Base-by-base conservation (phyloP, 495 filamentous ascomycete species). In the Penicillium crystallinum region DNA sequence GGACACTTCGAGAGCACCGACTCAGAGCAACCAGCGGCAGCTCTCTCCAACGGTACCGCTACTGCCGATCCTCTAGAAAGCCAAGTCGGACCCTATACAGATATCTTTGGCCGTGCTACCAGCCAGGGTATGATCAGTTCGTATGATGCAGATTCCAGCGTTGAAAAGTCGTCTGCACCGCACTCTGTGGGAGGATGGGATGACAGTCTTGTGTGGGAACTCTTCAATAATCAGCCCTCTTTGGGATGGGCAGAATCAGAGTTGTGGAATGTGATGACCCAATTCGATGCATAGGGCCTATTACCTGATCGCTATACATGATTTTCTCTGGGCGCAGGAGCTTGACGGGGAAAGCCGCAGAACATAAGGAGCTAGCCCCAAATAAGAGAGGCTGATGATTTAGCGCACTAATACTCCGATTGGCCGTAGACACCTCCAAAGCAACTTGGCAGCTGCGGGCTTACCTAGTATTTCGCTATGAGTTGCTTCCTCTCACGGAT, bases 201-300 rank as follows among this genome's bases (percentile, higher is more conserved):
- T 59, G 64, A 67, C 37, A 59, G 47, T 54, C 52, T 67, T 33
- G 62, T 67, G 57, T 67, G 65, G 65, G 62, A 67, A 47, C 30
- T 67, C 22, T 67, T 65, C 23, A 56, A 63, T 45, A 65, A 63
- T 12, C 65, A 67, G 46, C 65, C 65, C 1, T 63, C 65, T 0
- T 39, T 67, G n/a, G 65, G 60, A 9, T 67, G 65, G 65, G 53
- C 61, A 17, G 63, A 64, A 37, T 66, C 61, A 11, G 63, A 61
- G 34, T 18, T 61, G 10, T 64, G 58, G 61, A 53, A 56, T 49
- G 56, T 36, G 0, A 60, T 65, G 48, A 43, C 54, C 5, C 62
- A 56, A 18, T 46, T 63, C 27, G 43, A 53, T 41, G n/a, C 19
- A 18, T 42, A 19, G 31, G n/a, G 17, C 25, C 3, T 27, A 7